These are phyloP conservation scores for Tuber indicum DNA, from an alignment of 495 filamentous ascomycete genomes.

Conservation along the genomic window DNA sequence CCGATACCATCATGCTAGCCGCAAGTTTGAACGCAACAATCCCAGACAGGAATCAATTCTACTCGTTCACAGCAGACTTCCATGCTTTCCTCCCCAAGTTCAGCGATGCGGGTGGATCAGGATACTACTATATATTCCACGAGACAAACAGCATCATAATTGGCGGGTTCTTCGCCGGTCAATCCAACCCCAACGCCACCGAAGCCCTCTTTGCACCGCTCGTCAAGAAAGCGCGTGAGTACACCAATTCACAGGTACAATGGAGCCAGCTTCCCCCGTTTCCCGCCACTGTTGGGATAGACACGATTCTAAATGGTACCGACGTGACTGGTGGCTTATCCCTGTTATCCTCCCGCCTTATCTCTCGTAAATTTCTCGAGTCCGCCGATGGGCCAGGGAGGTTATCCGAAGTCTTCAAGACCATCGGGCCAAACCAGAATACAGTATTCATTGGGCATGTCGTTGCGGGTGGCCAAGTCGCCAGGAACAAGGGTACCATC, in stretches of 20 bases:
- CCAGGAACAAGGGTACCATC: slow-evolving; percentile 21
- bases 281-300: slow-evolving; percentile 13
- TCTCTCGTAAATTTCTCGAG: slow-evolving; percentile 41
- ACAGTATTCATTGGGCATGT: slow-evolving; percentile 41
- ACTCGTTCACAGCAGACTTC: slow-evolving; percentile 42
- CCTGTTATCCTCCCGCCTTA: slow-evolving; percentile 44
- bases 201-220: slow-evolving; percentile 21
- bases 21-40: slow-evolving; percentile 43
- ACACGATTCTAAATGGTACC: slow-evolving; percentile 31
- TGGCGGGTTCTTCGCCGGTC: slow-evolving; percentile 35
- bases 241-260: slow-evolving; percentile 18
- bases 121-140: slow-evolving; percentile 44
- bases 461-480: slow-evolving; percentile 34
- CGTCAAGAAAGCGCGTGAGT: slow-evolving; percentile 7
- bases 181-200: slow-evolving; percentile 23
- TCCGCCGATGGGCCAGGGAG: slow-evolving; percentile 38
- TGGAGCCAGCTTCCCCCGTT: slow-evolving; percentile 27
- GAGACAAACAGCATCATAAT: slow-evolving; percentile 27
- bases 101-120: slow-evolving; percentile 43
- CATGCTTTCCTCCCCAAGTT: slow-evolving; percentile 42
- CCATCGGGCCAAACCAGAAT: slow-evolving; percentile 37
- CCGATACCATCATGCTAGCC: slow-evolving; percentile 20
- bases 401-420: slow-evolving; percentile 38
- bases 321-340: slow-evolving; percentile 41
- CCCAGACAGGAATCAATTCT: slow-evolving; percentile 39